Conservation (phyloP, 495 filamentous ascomycete genomes). For the Geopyxis carbonaria region DNA sequence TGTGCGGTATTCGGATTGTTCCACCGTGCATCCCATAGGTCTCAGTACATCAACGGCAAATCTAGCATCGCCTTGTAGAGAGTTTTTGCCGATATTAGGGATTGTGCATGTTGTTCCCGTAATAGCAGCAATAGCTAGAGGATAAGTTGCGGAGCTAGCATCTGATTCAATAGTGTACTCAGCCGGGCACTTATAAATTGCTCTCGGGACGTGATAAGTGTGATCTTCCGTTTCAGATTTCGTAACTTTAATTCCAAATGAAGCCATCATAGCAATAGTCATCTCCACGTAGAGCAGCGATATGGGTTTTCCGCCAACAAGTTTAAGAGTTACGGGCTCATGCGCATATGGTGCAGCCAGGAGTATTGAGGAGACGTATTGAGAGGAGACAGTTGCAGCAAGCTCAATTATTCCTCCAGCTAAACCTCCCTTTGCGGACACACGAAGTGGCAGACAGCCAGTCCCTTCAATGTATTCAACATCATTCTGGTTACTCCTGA, state of each 20-base stretch:
- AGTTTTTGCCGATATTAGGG: conserved; percentile 83
- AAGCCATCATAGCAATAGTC: conserved; percentile 94
- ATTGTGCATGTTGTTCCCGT: conserved; percentile 88
- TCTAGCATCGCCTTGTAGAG: conserved; percentile 85
- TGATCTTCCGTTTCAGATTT: conserved; percentile 58
- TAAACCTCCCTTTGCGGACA: conserved; percentile 69
- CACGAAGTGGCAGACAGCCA: conserved; percentile 65
- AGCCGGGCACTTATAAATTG: conserved; percentile 63
- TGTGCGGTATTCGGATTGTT: conserved; percentile 70
- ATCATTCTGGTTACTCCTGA: conserved; percentile 63
- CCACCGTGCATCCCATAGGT: conserved; percentile 86
- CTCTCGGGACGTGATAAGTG: conserved; percentile 87
- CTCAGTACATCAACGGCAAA: conserved; percentile 82
- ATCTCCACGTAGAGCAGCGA: conserved; percentile 97
- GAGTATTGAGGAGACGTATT: conserved; percentile 90
- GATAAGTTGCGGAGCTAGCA: conserved; percentile 93
- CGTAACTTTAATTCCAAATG: conserved; percentile 70
- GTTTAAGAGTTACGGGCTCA: conserved; percentile 70
- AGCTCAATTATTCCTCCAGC: conserved; percentile 82
- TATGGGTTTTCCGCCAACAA: conserved; percentile 89
- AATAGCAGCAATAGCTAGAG: conserved; percentile 84
- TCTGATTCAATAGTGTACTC: conserved; percentile 92
- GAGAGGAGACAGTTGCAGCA: conserved; percentile 84
- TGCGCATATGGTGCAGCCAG: conserved; percentile 97
- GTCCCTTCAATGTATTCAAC: conserved; percentile 70